Percentiles rank a stretch among this genome's conserved stretches.
Conservation (phyloP, 371 early-diverging fungal genomes). For the Coemansia sp. region DNA sequence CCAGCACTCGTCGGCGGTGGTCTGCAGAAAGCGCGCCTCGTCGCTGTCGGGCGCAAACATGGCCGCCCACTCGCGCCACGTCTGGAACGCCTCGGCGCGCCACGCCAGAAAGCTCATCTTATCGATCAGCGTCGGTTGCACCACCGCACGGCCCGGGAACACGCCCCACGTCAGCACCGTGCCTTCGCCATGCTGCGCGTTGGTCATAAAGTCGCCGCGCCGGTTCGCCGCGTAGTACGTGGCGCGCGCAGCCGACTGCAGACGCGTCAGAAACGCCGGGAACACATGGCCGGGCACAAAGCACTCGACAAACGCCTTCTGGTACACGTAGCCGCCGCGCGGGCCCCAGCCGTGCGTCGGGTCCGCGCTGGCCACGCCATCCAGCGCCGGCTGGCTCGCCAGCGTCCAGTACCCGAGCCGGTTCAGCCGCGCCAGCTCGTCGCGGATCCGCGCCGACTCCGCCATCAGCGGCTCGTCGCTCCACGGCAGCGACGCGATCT, state of each 20-base stretch:
- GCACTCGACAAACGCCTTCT: conserved; percentile 86
- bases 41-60: conserved; percentile 65
- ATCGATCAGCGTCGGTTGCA: conserved; percentile 94
- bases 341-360: conserved; percentile 93
- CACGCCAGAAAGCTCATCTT: conserved; percentile 86
- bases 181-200: conserved; percentile 54
- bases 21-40: conserved; percentile 60
- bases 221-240: conserved; percentile 88
- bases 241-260: conserved; percentile 59
- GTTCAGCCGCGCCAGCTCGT: conserved; percentile 67
- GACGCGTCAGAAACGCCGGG: conserved; percentile 51
- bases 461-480: conserved; percentile 78
- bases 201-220: conserved; percentile 74
- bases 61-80: conserved; percentile 89
- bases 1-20: conserved; percentile 66
- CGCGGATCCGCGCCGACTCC: conserved; percentile 69
- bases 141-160: conserved; percentile 92
- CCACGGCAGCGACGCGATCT: conserved; percentile 84
- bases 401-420: conserved; percentile 81
- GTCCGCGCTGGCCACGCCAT: conserved; percentile 79
- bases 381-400: conserved; percentile 94
- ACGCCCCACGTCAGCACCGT: conserved; percentile 91
- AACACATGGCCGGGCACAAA: conserved; percentile 64
- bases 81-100: conserved; percentile 85
- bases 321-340: conserved; percentile 88